These are phyloP conservation scores for Ceriops tagal DNA, from an alignment of 345 rosid genomes.

Conservation along the genomic window DNA sequence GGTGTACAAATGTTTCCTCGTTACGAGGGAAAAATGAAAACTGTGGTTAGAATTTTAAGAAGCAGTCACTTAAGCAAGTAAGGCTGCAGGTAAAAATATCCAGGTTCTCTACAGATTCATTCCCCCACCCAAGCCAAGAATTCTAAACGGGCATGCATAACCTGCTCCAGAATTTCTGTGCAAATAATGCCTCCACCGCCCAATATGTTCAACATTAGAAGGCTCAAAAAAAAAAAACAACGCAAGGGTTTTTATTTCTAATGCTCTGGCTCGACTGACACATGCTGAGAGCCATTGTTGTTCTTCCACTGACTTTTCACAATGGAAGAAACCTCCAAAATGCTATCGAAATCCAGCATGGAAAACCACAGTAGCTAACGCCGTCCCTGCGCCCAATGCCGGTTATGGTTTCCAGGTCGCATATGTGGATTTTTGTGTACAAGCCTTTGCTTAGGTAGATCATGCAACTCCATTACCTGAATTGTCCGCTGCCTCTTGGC, in stretches of 20 bases:
- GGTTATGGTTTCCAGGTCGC: constrained; percentile 59
- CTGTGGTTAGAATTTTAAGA: not conserved
- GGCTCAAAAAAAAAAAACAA: not conserved
- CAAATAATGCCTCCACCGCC: constrained; percentile 14
- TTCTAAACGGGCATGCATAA: not conserved
- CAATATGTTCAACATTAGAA: constrained; percentile 5
- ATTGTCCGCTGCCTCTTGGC: constrained; percentile 90
- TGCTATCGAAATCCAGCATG: constrained; percentile 11
- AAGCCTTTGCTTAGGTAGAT: constrained; percentile 72
- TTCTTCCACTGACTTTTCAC: constrained; percentile 18
- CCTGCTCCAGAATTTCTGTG: not conserved
- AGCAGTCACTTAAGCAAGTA: not conserved
- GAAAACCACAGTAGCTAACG: constrained; percentile 25
- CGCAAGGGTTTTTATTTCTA: not conserved
- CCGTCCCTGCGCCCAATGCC: constrained; percentile 64
- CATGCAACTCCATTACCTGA: constrained; percentile 77
- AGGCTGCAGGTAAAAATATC: not conserved
- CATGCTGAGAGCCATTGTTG: constrained; percentile 6
- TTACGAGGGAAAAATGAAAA: not conserved
- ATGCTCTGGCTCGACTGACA: not conserved
- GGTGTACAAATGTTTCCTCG: not conserved
- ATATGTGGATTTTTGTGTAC: constrained; percentile 44
- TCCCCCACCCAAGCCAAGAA: not conserved
- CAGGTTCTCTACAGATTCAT: constrained; percentile 5
- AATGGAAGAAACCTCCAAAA: constrained; percentile 19